Conservation (phyloP, 352 stramenopile species). For the Phytophthora rubi region DNA sequence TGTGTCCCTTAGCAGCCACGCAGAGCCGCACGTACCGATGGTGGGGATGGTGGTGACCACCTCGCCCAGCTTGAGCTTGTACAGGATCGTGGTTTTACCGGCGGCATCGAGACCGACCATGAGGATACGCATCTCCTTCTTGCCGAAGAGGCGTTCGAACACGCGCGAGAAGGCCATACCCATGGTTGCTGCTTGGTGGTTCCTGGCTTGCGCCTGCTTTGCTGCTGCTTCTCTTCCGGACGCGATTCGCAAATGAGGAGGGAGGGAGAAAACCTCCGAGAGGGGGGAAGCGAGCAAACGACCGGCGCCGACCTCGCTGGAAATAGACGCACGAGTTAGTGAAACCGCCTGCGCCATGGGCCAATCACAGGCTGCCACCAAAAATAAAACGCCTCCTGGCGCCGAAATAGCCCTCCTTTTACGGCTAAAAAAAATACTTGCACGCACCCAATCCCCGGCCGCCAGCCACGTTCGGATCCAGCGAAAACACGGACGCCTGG, state of each 20-base stretch:
- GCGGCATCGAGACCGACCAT: constrained; percentile 99
- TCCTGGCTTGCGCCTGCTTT: constrained; percentile 18
- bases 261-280: constrained; percentile 27
- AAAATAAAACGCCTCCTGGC: constrained; percentile 11
- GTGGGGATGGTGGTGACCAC: constrained; percentile 98
- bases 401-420: constrained; percentile 25
- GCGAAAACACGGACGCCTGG: not conserved
- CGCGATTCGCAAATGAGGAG: constrained; percentile 64
- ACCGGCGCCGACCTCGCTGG: constrained; percentile 15
- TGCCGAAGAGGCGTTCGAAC: constrained; percentile 98
- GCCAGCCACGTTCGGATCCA: not conserved
- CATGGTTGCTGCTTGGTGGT: constrained; percentile 84
- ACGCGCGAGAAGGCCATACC: constrained; percentile 97
- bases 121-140: constrained; percentile 99
- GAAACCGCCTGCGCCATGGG: constrained; percentile 23
- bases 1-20: not conserved
- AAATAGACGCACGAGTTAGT: constrained; percentile 36
- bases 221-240: constrained; percentile 32
- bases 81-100: constrained; percentile 99
- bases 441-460: not conserved
- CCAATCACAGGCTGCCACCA: constrained; percentile 57
- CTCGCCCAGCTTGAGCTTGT: constrained; percentile 92
- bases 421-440: constrained; percentile 7
- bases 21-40: constrained; percentile 88
- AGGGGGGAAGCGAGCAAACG: constrained; percentile 32